Conservation (phyloP, 2,329 filamentous ascomycete species). For the Neonectria magnoliae region DNA sequence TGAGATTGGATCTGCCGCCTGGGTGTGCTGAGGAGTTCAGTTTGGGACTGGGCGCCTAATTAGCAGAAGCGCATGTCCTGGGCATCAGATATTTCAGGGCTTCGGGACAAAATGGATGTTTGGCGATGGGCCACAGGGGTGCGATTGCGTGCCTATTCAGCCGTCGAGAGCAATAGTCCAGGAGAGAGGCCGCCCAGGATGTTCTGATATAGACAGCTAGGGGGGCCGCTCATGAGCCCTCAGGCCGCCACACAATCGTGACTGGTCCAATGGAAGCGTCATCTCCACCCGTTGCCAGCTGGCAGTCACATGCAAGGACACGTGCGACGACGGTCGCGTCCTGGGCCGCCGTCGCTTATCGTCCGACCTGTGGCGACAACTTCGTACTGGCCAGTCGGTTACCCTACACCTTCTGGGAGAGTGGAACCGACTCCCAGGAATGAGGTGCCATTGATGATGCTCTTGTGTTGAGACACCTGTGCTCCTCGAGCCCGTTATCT, state of each 20-base stretch:
- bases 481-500: not conserved
- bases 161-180: not conserved
- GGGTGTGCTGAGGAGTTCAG: conserved; percentile 2
- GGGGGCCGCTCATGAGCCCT: conserved; percentile 17
- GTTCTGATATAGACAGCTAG: conserved; percentile 20
- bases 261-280: conserved; percentile 36
- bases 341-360: not conserved
- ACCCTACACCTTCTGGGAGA: conserved; percentile 16
- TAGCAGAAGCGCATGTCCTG: conserved; percentile 1
- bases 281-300: conserved; percentile 43
- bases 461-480: not conserved
- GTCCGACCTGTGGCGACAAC: not conserved
- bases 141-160: not conserved
- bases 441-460: not conserved
- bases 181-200: conserved; percentile 14
- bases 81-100: conserved; percentile 8
- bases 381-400: not conserved
- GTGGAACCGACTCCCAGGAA: not conserved
- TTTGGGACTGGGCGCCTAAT: conserved; percentile 6
- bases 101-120: not conserved
- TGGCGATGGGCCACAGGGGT: not conserved
- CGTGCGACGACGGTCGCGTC: conserved; percentile 31
- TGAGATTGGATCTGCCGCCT: conserved; percentile 39
- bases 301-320: conserved; percentile 43
- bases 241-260: conserved; percentile 39